Evolutionary conservation across 2,329 filamentous ascomycete genomes (phyloP).

Genomic region (Alternaria brassicae): DNA sequence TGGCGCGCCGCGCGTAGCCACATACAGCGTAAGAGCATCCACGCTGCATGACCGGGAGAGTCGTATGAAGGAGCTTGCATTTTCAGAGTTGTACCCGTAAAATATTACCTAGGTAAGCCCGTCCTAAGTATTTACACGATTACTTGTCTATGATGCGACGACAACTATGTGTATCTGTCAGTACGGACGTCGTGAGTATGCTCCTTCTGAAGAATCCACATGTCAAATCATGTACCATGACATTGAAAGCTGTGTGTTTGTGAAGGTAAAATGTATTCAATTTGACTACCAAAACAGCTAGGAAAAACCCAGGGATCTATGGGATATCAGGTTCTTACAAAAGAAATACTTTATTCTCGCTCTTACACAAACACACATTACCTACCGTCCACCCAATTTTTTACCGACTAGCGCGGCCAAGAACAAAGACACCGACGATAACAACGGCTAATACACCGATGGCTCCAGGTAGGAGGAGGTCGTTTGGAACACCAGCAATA

Average conservation of each 20-base stretch:
- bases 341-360: slow-evolving; percentile 13
- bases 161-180: neutral
- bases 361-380: slow-evolving; percentile 2
- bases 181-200: neutral
- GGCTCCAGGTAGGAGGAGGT: slow-evolving; percentile 88
- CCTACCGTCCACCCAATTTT: neutral
- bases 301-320: slow-evolving; percentile 17
- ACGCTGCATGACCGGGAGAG: too few species aligned
- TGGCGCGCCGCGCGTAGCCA: slow-evolving; percentile 22
- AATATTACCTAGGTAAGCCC: too few species aligned
- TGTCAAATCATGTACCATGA: neutral
- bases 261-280: slow-evolving; percentile 6
- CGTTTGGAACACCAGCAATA: slow-evolving; percentile 91
- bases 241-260: neutral
- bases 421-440: slow-evolving; percentile 90
- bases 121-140: too few species aligned
- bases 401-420: slow-evolving; percentile 68
- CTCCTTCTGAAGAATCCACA: neutral
- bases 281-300: slow-evolving; percentile 14
- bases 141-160: neutral
- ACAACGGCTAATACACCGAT: slow-evolving; percentile 95
- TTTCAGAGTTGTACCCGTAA: too few species aligned
- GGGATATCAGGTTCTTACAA: slow-evolving; percentile 21
- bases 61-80: too few species aligned
- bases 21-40: neutral